These are phyloP conservation scores for Wickerhamomyces hampshirensis DNA, from an alignment of 805 yeast species.

Conservation along the genomic window DNA sequence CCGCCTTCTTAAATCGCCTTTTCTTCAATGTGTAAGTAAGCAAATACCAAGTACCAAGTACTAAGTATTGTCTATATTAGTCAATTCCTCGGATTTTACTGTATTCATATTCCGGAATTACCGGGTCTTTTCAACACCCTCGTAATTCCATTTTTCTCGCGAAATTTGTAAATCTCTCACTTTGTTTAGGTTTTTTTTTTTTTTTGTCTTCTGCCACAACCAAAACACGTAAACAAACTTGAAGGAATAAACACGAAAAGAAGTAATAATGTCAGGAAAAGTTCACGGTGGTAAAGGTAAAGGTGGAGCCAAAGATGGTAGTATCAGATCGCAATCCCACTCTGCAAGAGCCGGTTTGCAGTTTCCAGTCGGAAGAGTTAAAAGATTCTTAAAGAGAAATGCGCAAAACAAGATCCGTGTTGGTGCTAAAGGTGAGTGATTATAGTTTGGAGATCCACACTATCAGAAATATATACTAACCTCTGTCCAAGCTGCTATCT, in stretches of 20 bases:
- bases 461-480: conserved; percentile 5
- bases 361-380: conserved; percentile 98
- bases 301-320: conserved; percentile 73
- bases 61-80: too few relatives aligned
- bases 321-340: conserved; percentile 68
- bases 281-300: conserved; percentile 97
- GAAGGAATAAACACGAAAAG: neutral
- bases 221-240: conserved; percentile 1
- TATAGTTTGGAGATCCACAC: neutral
- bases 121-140: neutral
- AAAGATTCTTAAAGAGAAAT: conserved; percentile 88
- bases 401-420: conserved; percentile 84
- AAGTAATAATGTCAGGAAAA: conserved; percentile 77
- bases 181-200: neutral
- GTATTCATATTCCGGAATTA: neutral
- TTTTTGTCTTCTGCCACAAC: neutral
- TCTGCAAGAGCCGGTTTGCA: conserved; percentile 93
- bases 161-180: neutral
- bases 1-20: too few relatives aligned
- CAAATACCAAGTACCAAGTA: too few relatives aligned
- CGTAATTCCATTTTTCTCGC: neutral
- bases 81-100: too few relatives aligned
- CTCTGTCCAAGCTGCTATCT: conserved; percentile 64
- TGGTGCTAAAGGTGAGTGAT: conserved; percentile 53
- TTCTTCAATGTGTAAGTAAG: neutral